Evolutionary conservation across 306 rosid genomes (phyloP).

Genomic region (Cucurbita argyrosperma): DNA sequence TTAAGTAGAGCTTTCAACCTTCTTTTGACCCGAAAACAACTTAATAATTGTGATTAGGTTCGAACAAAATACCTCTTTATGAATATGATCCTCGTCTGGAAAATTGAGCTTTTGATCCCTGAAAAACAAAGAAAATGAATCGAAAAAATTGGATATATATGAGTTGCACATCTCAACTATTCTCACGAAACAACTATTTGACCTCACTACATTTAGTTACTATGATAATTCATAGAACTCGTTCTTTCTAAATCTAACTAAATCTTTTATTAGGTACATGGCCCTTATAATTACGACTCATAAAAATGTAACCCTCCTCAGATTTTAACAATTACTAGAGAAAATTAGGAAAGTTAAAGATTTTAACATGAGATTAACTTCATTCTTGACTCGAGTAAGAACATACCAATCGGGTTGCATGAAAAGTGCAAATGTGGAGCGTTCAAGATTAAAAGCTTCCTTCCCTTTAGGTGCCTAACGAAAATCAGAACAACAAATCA

Average conservation of each 20-base stretch:
- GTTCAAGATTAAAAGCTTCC: slow-evolving; percentile 58
- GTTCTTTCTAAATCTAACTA: too few relatives aligned
- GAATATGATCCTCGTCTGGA: slow-evolving; percentile 59
- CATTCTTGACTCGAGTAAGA: not conserved
- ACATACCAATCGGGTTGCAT: slow-evolving; percentile 95
- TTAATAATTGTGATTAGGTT: not conserved
- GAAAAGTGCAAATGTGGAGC: slow-evolving; percentile 82
- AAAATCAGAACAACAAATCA: not conserved
- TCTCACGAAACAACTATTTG: too few relatives aligned
- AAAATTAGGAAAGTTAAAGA: not conserved
- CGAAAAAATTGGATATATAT: too few relatives aligned
- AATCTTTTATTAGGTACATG: too few relatives aligned
- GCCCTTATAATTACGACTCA: not conserved
- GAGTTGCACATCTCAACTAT: too few relatives aligned
- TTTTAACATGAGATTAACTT: not conserved
- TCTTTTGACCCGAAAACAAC: not conserved
- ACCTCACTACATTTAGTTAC: too few relatives aligned
- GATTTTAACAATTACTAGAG: not conserved
- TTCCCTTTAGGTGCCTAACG: slow-evolving; percentile 65
- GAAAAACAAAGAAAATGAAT: slow-evolving; percentile 12
- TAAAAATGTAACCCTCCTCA: too few relatives aligned
- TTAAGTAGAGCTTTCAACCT: not conserved
- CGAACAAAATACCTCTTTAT: slow-evolving; percentile 51
- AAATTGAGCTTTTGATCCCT: slow-evolving; percentile 81
- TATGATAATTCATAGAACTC: too few relatives aligned